Percentiles rank a stretch among this genome's conserved stretches.
These are phyloP conservation scores for Protea cynaroides DNA, from an alignment of 164 flowering plant species.

Conservation along the genomic window DNA sequence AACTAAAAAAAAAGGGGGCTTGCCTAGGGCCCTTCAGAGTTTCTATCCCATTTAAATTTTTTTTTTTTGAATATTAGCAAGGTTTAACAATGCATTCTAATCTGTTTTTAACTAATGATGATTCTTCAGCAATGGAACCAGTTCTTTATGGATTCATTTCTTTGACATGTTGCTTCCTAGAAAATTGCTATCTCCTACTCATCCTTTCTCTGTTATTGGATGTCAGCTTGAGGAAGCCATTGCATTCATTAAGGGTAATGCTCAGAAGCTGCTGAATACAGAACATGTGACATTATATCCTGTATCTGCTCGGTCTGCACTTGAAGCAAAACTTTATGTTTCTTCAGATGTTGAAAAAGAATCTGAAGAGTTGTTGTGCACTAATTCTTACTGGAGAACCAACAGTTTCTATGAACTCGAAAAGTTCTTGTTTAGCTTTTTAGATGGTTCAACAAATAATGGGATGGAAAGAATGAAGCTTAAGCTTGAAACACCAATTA, in stretches of 20 bases:
- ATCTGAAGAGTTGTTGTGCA: slow-evolving; percentile 13
- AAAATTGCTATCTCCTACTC: background rate
- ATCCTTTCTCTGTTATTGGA: slow-evolving; percentile 11
- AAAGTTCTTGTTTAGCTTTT: slow-evolving; percentile 65
- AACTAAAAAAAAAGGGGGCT: too few species aligned
- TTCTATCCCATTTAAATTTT: too few species aligned
- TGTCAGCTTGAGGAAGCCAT: slow-evolving; percentile 86
- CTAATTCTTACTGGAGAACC: slow-evolving; percentile 32
- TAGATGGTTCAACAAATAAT: slow-evolving; percentile 69
- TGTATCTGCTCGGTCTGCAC: slow-evolving; percentile 85
- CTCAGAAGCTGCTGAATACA: slow-evolving; percentile 57
- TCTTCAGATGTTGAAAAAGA: slow-evolving; percentile 19
- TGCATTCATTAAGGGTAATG: slow-evolving; percentile 67
- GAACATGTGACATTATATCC: slow-evolving; percentile 72
- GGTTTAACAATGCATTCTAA: slow-evolving; percentile 27
- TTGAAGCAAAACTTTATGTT: slow-evolving; percentile 64
- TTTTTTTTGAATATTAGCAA: too few species aligned
- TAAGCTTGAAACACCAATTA: slow-evolving; percentile 85
- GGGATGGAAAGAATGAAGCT: slow-evolving; percentile 88
- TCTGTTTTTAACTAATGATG: background rate
- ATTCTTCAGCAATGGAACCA: too few species aligned
- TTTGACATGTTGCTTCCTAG: background rate
- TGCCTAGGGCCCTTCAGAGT: too few species aligned
- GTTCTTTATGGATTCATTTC: background rate
- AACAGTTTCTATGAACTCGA: slow-evolving; percentile 64